Conservation (phyloP, 2,329 filamentous ascomycete species). For the Rutstroemia sp. region DNA sequence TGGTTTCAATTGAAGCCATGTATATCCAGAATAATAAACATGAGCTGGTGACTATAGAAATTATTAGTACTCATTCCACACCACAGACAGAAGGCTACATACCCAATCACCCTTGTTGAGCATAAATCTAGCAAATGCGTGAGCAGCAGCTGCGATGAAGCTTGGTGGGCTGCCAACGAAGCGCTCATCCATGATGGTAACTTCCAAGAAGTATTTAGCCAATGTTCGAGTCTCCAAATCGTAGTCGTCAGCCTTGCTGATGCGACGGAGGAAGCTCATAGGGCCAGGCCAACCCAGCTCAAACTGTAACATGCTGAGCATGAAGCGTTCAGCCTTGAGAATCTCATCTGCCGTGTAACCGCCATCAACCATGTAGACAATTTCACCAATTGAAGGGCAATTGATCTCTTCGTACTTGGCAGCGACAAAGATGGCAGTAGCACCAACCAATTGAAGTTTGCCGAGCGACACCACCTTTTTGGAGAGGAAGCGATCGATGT, state of each 20-base stretch:
- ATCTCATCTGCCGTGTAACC: conserved; percentile 89
- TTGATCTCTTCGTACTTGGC: conserved; percentile 99
- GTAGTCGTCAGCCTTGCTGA: conserved; percentile 98
- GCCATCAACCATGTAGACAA: conserved; percentile 96
- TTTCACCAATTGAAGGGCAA: conserved; percentile 88
- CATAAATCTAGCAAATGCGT: conserved; percentile 84
- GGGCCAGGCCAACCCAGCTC: conserved; percentile 97
- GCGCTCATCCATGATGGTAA: conserved; percentile 96
- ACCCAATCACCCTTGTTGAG: conserved; percentile 91
- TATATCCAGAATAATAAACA: conserved; percentile 91
- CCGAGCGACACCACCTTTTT: conserved; percentile 90
- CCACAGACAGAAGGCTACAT: conserved; percentile 34
- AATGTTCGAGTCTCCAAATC: conserved; percentile 91
- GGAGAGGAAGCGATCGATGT: conserved; percentile 92
- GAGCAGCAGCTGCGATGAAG: conserved; percentile 83
- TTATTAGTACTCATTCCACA: conserved; percentile 10
- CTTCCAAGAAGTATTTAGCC: conserved; percentile 95
- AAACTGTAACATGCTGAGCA: conserved; percentile 93
- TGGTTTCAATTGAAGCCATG: conserved; percentile 72
- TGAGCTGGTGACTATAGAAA: conserved; percentile 63
- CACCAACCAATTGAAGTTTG: conserved; percentile 92
- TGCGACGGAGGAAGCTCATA: conserved; percentile 94
- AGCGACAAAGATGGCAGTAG: conserved; percentile 90
- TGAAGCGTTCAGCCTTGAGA: conserved; percentile 94
- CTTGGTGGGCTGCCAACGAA: conserved; percentile 89